Percentiles rank a stretch among this genome's conserved stretches.
These are phyloP conservation scores for Helichrysum umbraculigerum DNA, from an alignment of 129 eudicot genomes.

Conservation along the genomic window DNA sequence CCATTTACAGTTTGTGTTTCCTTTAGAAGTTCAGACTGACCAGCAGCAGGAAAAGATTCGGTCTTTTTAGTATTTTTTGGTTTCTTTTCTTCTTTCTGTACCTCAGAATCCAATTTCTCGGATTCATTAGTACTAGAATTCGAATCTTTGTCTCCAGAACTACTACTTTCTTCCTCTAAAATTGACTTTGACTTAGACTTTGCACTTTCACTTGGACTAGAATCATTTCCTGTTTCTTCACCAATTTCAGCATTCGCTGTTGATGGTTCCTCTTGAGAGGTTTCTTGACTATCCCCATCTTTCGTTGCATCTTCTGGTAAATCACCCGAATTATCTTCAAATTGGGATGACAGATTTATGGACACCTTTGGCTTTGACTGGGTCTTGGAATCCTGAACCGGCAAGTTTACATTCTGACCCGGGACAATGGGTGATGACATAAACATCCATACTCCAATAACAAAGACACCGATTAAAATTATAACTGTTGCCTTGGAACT, in stretches of 20 bases:
- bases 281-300: conserved; percentile 25
- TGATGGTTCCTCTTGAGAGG: background rate
- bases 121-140: conserved; percentile 5
- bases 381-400: conserved; percentile 24
- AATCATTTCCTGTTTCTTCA: conserved; percentile 20
- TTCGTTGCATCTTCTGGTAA: conserved; percentile 40
- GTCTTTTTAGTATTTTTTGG: conserved; percentile 15
- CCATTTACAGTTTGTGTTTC: conserved; percentile 38
- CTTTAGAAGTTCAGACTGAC: conserved; percentile 40
- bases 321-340: conserved; percentile 53
- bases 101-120: conserved; percentile 13
- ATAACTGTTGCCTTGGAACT: conserved; percentile 33
- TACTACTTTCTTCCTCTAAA: background rate
- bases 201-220: conserved; percentile 13
- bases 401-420: conserved; percentile 29
- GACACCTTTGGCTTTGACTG: conserved; percentile 28
- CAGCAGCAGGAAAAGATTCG: conserved; percentile 29
- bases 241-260: conserved; percentile 8
- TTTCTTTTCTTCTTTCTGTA: conserved; percentile 21
- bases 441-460: conserved; percentile 49
- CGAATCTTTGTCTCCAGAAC: background rate
- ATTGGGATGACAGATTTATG: conserved; percentile 33
- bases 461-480: conserved; percentile 34
- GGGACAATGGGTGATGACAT: conserved; percentile 39
- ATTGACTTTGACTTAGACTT: background rate